A percentile compares a stretch with the other conserved stretches of the same genome.
These are phyloP conservation scores for Trichosanthes truncata DNA, from an alignment of 306 rosid genomes.

Conservation along the genomic window DNA sequence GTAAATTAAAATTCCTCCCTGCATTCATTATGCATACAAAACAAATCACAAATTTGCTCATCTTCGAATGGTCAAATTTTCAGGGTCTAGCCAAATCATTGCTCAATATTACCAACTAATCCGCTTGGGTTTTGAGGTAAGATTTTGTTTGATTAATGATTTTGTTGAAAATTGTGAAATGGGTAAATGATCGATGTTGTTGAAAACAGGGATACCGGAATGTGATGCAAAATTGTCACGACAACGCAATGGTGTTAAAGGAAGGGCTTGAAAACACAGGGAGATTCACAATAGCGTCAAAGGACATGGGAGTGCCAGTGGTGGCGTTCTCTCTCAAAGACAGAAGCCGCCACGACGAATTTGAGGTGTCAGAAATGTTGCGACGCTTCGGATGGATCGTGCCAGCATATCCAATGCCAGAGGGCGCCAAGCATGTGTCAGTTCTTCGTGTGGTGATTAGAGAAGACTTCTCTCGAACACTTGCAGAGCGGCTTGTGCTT, in stretches of 20 bases:
- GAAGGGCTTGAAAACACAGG: constrained; percentile 9
- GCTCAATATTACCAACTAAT: constrained; percentile 10
- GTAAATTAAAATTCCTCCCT: too few species aligned
- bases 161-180: too few species aligned
- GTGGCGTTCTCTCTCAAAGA: constrained; percentile 14
- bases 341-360: constrained; percentile 7
- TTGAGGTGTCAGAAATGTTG: constrained; percentile 1
- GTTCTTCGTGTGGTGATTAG: constrained; percentile 13
- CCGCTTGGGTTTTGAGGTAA: constrained; percentile 7
- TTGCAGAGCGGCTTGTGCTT: not conserved
- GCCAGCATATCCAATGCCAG: constrained; percentile 13
- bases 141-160: too few species aligned
- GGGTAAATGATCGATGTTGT: too few species aligned
- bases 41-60: too few species aligned
- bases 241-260: not conserved
- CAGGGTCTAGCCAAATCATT: constrained; percentile 13
- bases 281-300: not conserved
- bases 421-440: not conserved
- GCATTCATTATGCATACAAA: too few species aligned
- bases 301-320: constrained; percentile 14
- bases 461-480: constrained; percentile 11
- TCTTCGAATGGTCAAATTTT: too few species aligned
- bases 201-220: not conserved
- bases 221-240: constrained; percentile 15
- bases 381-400: constrained; percentile 13